These are phyloP conservation scores for Canna indica DNA, from an alignment of 176 grass and related monocot species.

Conservation along the genomic window DNA sequence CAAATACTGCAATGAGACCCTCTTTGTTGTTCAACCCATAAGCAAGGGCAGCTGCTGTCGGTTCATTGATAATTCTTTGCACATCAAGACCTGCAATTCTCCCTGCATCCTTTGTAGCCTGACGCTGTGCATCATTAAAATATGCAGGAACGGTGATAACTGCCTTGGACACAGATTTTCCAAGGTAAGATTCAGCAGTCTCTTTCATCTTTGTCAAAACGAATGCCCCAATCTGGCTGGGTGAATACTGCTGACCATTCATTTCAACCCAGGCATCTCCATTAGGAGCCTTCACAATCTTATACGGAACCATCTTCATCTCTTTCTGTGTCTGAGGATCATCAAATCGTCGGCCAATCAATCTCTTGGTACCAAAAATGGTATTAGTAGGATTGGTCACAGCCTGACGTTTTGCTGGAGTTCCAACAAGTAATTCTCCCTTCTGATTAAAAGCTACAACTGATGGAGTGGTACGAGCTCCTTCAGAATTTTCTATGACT, in stretches of 20 bases:
- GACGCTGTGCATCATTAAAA: constrained; percentile 62
- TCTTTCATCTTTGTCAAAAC: constrained; percentile 67
- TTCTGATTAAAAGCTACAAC: constrained; percentile 55
- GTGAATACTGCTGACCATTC: constrained; percentile 54
- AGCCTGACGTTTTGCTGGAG: constrained; percentile 67
- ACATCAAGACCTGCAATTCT: constrained; percentile 56
- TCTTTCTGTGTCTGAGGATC: constrained; percentile 73
- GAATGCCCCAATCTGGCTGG: constrained; percentile 65
- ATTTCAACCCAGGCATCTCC: constrained; percentile 70
- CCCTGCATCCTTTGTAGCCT: constrained; percentile 70
- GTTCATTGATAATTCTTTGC: constrained; percentile 71
- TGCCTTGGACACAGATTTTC: constrained; percentile 50
- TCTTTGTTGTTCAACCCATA: constrained; percentile 81
- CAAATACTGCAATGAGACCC: constrained; percentile 63
- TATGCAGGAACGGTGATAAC: constrained; percentile 71
- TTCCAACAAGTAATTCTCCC: constrained; percentile 55
- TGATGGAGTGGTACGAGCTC: constrained; percentile 54
- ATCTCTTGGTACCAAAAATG: constrained; percentile 56
- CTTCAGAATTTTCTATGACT: constrained; percentile 73
- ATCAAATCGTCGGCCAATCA: constrained; percentile 59
- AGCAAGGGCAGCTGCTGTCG: constrained; percentile 52
- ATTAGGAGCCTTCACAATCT: constrained; percentile 58
- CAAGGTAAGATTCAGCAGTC: constrained; percentile 59
- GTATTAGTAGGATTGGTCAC: constrained; percentile 72
- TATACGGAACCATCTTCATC: constrained; percentile 80